A percentile compares a stretch with the other conserved stretches of the same genome.
These are phyloP conservation scores for Claviceps sp. DNA, from an alignment of 2,329 filamentous ascomycete species.

Conservation along the genomic window DNA sequence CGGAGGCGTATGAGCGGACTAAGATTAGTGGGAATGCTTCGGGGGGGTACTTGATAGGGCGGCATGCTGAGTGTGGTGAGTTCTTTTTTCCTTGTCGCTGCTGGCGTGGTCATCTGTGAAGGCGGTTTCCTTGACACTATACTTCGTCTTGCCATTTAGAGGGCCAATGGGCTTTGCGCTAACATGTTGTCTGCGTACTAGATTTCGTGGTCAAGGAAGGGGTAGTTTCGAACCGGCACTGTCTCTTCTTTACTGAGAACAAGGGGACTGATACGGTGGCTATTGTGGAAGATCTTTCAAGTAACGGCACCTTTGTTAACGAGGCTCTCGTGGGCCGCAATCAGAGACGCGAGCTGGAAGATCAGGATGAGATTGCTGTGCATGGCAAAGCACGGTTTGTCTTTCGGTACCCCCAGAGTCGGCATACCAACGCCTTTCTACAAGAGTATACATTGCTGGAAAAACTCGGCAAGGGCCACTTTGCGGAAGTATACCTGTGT, in stretches of 20 bases:
- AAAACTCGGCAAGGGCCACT: slow-evolving; percentile 87
- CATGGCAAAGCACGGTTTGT: slow-evolving; percentile 76
- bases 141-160: too few relatives aligned
- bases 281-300: slow-evolving; percentile 83
- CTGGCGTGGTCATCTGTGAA: neutral
- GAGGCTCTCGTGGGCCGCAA: slow-evolving; percentile 85
- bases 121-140: too few relatives aligned
- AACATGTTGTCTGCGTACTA: slow-evolving; percentile 6
- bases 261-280: slow-evolving; percentile 49
- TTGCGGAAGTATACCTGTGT: slow-evolving; percentile 85
- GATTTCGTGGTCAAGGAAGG: slow-evolving; percentile 64
- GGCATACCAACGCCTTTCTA: slow-evolving; percentile 62
- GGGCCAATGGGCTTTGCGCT: neutral
- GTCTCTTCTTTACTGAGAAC: slow-evolving; percentile 51
- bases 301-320: slow-evolving; percentile 93
- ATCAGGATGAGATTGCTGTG: slow-evolving; percentile 83
- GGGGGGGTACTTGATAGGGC: slow-evolving; percentile 79
- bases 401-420: slow-evolving; percentile 74
- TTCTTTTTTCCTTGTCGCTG: slow-evolving; percentile 8
- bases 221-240: slow-evolving; percentile 80
- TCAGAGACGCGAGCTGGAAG: slow-evolving; percentile 73
- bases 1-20: slow-evolving; percentile 47
- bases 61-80: slow-evolving; percentile 88
- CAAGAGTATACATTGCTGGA: slow-evolving; percentile 78
- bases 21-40: slow-evolving; percentile 51